phyloP scores from a whole-genome alignment of 1,139 yeast species.

The Yamadazyma buinensis region DNA sequence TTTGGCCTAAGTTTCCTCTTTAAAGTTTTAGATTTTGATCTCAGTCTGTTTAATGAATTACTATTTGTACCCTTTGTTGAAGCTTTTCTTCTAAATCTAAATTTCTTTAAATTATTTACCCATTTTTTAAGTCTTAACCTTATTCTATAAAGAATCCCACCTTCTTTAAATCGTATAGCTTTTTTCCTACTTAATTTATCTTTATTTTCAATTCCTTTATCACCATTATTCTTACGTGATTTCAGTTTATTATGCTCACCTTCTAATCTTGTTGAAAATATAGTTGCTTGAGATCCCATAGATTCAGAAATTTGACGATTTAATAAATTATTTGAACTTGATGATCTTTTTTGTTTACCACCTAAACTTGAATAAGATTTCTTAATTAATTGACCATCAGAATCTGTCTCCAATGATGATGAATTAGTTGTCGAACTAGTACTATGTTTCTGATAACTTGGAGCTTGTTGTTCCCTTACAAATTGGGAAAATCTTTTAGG shows the following conservation, averaged over 20 bases:
- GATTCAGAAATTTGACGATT: constrained; percentile 31
- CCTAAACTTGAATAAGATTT: constrained; percentile 7
- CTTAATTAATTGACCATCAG: constrained; percentile 8
- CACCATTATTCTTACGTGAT: constrained; percentile 11
- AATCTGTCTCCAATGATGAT: constrained; percentile 22
- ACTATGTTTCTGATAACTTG: constrained; percentile 21
- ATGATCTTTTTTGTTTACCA: neutral
- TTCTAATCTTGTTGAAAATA: constrained; percentile 36
- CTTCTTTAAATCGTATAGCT: constrained; percentile 35
- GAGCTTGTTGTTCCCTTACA: constrained; percentile 35
- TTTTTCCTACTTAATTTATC: constrained; percentile 25
- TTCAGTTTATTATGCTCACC: constrained; percentile 13
- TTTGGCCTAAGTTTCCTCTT: constrained; percentile 17
- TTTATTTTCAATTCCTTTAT: constrained; percentile 13
- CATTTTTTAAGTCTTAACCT: constrained; percentile 24
- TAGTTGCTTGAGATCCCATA: constrained; percentile 46
- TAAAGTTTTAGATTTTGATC: constrained; percentile 12
- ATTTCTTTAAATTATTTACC: constrained; percentile 21
- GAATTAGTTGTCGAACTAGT: constrained; percentile 25
- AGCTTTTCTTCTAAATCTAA: constrained; percentile 21
- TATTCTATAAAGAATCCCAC: constrained; percentile 29
- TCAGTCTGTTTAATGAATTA: constrained; percentile 10
- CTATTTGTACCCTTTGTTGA: constrained; percentile 25
- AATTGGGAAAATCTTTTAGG: constrained; percentile 43
- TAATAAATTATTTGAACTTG: constrained; percentile 4